Evolutionary conservation across 495 filamentous ascomycete genomes (phyloP), one percentile per base, ranked within the genome.

Genomic region (Cercophora newfieldiana): DNA sequence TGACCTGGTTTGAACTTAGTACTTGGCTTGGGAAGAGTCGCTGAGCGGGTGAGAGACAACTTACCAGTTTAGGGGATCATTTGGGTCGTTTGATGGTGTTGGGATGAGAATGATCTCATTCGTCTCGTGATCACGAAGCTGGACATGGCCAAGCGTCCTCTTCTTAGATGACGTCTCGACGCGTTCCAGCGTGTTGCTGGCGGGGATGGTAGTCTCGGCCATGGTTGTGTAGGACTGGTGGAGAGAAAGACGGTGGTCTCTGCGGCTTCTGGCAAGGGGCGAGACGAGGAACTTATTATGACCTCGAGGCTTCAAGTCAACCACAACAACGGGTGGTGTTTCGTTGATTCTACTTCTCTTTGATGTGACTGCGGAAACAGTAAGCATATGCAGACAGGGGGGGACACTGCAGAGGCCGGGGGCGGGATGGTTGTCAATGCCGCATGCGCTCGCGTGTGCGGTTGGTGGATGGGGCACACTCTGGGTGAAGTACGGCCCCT

Each of bases 11-110:
- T 8, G 19, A 47, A 47, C n/a, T 69, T 53, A 68, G 59, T 47
- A 25, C 25, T 22, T 0, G 16, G n/a, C n/a, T n/a, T n/a, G n/a
- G n/a, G n/a, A n/a, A 16, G 22, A 44, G 16, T 28, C 28, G n/a
- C 19, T 19, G 16, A 26, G 26, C 14, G 7, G 54, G 12, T 30
- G 25, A 37, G 24, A 18, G 8, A 66, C 2, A 16, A 44, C 62
- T 26, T 71, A 78, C 77, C 77, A 80, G 61, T 87, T 88, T 49
- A 89, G 72, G 18, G 86, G 87, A 69, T 89, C 86, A 66, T 88
- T 84, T 3, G 86, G 86, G 62, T 90, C 85, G 47, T 77, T 71
- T 0, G 85, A 88, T 1, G 87, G 87, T 1, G 81, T 77, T 1
- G 87, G 87, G 53, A 88, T 79, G 30, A 89, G 68, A 33, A 89